Conservation (phyloP, 2,329 filamentous ascomycete species). For the Cladobotryum protrusum region DNA sequence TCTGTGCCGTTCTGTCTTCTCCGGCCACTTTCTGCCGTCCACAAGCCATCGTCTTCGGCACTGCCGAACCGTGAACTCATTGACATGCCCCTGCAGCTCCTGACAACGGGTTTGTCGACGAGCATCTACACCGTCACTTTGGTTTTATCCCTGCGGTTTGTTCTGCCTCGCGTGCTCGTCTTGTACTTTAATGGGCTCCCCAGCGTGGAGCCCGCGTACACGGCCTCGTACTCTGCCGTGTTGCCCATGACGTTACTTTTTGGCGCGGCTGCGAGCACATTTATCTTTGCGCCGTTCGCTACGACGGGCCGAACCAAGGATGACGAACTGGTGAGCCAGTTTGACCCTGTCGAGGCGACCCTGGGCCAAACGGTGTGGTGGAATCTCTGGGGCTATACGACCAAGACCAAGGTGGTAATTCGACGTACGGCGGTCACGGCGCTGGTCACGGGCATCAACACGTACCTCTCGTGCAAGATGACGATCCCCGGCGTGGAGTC, state of each 20-base stretch:
- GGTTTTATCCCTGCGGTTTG: constrained; percentile 61
- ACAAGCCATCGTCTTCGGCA: constrained; percentile 45
- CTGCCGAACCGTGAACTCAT: constrained; percentile 60
- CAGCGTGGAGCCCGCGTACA: constrained; percentile 61
- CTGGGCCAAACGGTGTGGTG: constrained; percentile 64
- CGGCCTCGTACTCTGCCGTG: constrained; percentile 53
- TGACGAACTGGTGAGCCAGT: constrained; percentile 45
- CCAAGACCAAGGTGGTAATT: constrained; percentile 57
- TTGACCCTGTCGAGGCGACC: constrained; percentile 59
- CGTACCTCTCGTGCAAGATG: constrained; percentile 58
- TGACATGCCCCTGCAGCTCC: constrained; percentile 55
- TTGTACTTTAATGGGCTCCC: constrained; percentile 67
- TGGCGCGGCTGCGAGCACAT: constrained; percentile 65
- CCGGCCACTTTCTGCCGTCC: constrained; percentile 58
- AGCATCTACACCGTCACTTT: constrained; percentile 70
- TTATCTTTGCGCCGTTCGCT: constrained; percentile 69
- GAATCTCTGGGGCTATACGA: constrained; percentile 65
- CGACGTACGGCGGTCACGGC: constrained; percentile 56
- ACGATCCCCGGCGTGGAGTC: constrained; percentile 65
- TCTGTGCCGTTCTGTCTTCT: constrained; percentile 70
- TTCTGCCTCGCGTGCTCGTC: constrained; percentile 66
- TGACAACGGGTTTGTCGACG: constrained; percentile 62
- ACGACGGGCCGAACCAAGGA: constrained; percentile 43
- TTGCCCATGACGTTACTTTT: constrained; percentile 53
- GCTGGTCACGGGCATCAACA: constrained; percentile 50